Conservation (phyloP, 768 basidiomycete species). For the Cystobasidiopsis lactophilus region DNA sequence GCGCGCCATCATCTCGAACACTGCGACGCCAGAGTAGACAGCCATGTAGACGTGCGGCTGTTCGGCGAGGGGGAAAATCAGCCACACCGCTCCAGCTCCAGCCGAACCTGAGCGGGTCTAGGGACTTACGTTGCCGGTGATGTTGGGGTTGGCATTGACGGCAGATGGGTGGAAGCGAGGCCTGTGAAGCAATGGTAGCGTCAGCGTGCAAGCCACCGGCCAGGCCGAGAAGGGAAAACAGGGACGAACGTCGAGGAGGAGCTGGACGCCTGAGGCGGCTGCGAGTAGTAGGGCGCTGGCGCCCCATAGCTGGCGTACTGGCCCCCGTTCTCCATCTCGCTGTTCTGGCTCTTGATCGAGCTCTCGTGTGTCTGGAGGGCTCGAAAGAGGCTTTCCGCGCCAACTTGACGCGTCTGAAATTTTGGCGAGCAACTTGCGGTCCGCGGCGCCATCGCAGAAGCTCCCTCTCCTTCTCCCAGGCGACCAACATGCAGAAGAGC, state of each 20-base stretch:
- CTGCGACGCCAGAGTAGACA: slow-evolving; percentile 26
- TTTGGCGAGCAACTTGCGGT: too few relatives aligned
- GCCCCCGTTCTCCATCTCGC: too few relatives aligned
- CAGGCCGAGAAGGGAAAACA: not conserved
- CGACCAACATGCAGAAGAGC: too few relatives aligned
- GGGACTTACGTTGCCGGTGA: not conserved
- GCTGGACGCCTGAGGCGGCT: not conserved
- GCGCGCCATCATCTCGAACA: slow-evolving; percentile 94
- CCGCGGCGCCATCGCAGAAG: too few relatives aligned
- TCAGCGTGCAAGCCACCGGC: not conserved
- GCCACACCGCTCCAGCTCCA: not conserved
- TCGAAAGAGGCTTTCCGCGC: too few relatives aligned
- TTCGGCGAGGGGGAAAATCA: not conserved
- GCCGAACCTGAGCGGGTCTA: not conserved
- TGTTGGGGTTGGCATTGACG: not conserved
- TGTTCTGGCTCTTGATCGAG: too few relatives aligned
- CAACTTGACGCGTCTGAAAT: too few relatives aligned
- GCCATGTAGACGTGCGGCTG: slow-evolving; percentile 7
- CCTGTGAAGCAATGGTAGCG: not conserved
- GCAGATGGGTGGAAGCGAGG: not conserved
- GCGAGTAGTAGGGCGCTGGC: too few relatives aligned
- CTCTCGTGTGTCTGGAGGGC: too few relatives aligned
- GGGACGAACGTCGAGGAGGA: not conserved
- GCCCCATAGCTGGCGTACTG: too few relatives aligned
- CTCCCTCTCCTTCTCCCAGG: too few relatives aligned